Percentiles rank a stretch among this genome's conserved stretches.
These are phyloP conservation scores for Fusarium agapanthi DNA, from an alignment of 2,329 filamentous ascomycete species.

Conservation along the genomic window DNA sequence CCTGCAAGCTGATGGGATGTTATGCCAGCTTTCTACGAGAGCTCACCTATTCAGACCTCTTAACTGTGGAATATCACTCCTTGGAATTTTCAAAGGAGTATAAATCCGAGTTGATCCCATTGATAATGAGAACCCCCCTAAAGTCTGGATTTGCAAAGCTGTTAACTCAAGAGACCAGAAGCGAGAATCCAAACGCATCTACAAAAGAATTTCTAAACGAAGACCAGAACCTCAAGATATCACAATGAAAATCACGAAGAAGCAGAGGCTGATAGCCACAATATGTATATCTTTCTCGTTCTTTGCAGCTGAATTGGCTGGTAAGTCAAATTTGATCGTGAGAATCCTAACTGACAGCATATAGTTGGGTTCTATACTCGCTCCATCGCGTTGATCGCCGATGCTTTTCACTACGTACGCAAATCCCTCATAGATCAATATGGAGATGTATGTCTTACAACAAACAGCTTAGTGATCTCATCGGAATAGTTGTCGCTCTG, in stretches of 20 bases:
- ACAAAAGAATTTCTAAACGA: not conserved
- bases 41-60: slow-evolving; percentile 1
- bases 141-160: not conserved
- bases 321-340: slow-evolving; percentile 43
- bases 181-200: not conserved
- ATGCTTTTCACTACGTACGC: slow-evolving; percentile 77
- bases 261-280: slow-evolving; percentile 56
- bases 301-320: slow-evolving; percentile 60
- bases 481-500: slow-evolving; percentile 74
- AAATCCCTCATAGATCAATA: not conserved
- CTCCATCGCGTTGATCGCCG: slow-evolving; percentile 77
- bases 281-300: slow-evolving; percentile 61
- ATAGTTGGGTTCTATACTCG: slow-evolving; percentile 73
- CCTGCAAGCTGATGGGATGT: slow-evolving; percentile 5
- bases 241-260: slow-evolving; percentile 42
- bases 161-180: not conserved
- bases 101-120: not conserved
- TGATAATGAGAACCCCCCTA: not conserved
- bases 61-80: slow-evolving; percentile 11
- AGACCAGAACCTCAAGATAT: not conserved
- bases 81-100: not conserved
- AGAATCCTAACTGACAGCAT: not conserved
- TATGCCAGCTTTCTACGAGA: not conserved
- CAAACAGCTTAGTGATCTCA: slow-evolving; percentile 71
- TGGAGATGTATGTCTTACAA: slow-evolving; percentile 11